A percentile compares a stretch with the other conserved stretches of the same genome.
Evolutionary conservation across 176 grass and related monocot genomes (phyloP).

Genomic region (Tillandsia leiboldiana): DNA sequence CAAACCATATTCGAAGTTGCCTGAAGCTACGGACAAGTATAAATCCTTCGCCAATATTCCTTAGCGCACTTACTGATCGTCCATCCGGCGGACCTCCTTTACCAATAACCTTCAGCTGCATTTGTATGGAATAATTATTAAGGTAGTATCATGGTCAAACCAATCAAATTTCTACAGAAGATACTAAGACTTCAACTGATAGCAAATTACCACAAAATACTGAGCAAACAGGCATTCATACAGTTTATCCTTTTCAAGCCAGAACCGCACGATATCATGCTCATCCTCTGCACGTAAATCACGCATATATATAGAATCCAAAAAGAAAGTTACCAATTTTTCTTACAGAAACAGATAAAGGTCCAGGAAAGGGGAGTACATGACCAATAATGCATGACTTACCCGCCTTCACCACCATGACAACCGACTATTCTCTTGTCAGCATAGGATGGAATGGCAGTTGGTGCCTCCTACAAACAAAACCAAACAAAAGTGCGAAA

Average conservation of each 20-base stretch:
- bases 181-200: neutral
- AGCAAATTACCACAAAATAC: constrained; percentile 46
- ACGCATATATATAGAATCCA: constrained; percentile 3
- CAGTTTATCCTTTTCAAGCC: constrained; percentile 60
- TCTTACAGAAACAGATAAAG: constrained; percentile 1
- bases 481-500: constrained; percentile 19
- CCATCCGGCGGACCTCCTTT: constrained; percentile 46
- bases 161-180: neutral
- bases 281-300: constrained; percentile 49
- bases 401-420: constrained; percentile 63
- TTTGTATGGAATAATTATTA: constrained; percentile 11
- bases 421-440: constrained; percentile 75
- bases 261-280: constrained; percentile 76
- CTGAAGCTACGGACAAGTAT: too few relatives aligned
- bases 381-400: neutral
- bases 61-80: constrained; percentile 3
- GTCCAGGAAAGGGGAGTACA: neutral
- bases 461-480: constrained; percentile 45
- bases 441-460: constrained; percentile 47
- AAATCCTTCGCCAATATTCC: neutral
- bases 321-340: neutral
- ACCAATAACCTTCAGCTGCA: constrained; percentile 54
- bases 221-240: constrained; percentile 73
- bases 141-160: neutral
- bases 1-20: too few relatives aligned